Conservation (phyloP, 2,329 filamentous ascomycete species). For the Cladosporium sp. region DNA sequence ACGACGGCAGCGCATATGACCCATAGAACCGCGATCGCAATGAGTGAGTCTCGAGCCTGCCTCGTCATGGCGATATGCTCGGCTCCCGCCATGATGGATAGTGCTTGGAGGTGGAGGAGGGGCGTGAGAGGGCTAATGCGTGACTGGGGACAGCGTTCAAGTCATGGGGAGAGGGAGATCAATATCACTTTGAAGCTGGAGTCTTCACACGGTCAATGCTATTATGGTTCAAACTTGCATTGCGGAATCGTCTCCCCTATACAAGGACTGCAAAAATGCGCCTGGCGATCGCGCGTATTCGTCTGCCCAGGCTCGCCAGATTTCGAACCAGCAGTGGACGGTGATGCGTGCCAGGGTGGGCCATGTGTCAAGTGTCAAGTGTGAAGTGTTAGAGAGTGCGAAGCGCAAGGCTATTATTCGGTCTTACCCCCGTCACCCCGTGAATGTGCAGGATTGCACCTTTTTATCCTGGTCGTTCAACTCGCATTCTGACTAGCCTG, state of each 20-base stretch:
- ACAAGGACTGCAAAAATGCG: neutral
- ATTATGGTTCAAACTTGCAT: neutral
- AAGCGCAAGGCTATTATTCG: conserved; percentile 7
- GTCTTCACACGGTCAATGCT: neutral
- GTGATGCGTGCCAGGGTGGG: neutral
- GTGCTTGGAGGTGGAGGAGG: neutral
- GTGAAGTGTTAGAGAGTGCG: neutral
- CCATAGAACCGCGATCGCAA: conserved; percentile 6
- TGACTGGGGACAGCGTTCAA: neutral
- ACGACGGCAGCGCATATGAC: neutral
- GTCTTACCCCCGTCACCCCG: neutral
- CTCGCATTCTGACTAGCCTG: neutral
- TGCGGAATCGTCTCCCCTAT: neutral
- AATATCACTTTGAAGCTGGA: neutral
- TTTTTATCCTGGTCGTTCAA: neutral
- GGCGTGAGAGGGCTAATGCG: neutral
- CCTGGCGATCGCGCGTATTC: neutral
- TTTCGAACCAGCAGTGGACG: neutral
- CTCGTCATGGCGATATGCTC: conserved; percentile 8
- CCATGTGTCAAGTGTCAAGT: conserved; percentile 5
- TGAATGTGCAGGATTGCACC: neutral
- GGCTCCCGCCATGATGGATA: neutral
- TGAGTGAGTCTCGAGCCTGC: conserved; percentile 6
- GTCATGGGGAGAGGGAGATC: neutral
- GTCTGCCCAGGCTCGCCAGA: neutral